Evolutionary conservation across 441 rosid species (phyloP).

Genomic region (Gossypium aridum): DNA sequence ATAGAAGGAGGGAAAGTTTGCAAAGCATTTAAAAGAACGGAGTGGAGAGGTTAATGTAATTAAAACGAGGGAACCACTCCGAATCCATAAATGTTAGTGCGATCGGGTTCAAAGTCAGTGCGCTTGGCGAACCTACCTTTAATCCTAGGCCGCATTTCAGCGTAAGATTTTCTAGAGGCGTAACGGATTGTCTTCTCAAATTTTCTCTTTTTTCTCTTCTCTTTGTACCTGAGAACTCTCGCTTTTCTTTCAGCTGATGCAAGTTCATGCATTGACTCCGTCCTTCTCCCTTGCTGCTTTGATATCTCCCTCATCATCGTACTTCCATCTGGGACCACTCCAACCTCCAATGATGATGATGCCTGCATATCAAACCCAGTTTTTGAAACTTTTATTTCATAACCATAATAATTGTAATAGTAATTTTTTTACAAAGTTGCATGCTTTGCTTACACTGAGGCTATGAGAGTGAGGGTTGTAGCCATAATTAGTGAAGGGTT

Average conservation of each 20-base stretch:
- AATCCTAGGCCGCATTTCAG: constrained; percentile 85
- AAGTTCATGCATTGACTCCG: constrained; percentile 36
- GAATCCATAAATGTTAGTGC: constrained; percentile 39
- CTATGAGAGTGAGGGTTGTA: constrained; percentile 43
- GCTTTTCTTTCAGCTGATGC: constrained; percentile 75
- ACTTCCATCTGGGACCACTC: constrained; percentile 83
- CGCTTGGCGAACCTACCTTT: constrained; percentile 93
- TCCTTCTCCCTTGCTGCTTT: constrained; percentile 35
- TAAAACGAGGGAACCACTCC: constrained; percentile 52
- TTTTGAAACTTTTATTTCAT: background rate
- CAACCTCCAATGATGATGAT: constrained; percentile 79
- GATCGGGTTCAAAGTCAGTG: constrained; percentile 38
- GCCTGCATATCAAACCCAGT: constrained; percentile 33
- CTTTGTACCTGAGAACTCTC: constrained; percentile 88
- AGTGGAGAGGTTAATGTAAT: background rate
- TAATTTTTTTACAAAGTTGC: background rate
- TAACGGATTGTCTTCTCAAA: constrained; percentile 95
- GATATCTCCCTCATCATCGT: constrained; percentile 45
- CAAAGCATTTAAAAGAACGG: background rate
- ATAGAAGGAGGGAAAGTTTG: too few species aligned
- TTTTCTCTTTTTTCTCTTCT: constrained; percentile 87
- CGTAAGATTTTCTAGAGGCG: constrained; percentile 89
- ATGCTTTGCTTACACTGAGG: constrained; percentile 48
- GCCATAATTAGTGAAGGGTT: constrained; percentile 30
- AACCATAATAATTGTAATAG: background rate